Evolutionary conservation across 1,284 basidiomycete species (phyloP), one percentile per base, ranked within the genome.

Genomic region (Rugosomyces carneus): DNA sequence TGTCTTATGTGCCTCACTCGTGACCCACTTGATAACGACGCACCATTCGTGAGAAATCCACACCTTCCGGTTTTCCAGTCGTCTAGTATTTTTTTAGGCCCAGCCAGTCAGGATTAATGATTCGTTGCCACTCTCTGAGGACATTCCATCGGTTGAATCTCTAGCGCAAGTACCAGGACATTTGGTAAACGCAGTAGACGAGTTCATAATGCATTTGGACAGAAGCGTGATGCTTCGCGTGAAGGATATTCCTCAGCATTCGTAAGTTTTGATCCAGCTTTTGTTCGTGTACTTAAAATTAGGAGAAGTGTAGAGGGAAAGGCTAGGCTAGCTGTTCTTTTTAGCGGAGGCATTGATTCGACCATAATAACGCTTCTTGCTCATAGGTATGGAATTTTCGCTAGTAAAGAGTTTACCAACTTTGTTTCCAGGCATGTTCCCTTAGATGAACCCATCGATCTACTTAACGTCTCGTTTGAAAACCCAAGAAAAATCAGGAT

Each of bases 261-360:
- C 52, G 72, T 75, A 53, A 52, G 71, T 60, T 38, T 24, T 31
- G 39, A 7, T 34, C 26, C n/a, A 16, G 34, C 18, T 42, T 11
- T 19, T 20, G 10, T n/a, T 19, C 47, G 9, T 50, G 40, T 15
- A 20, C 41, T 40, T 23, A 21, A 26, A 26, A 29, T 34, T 18
- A 34, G 34, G 8, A 13, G 20, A 49, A 55, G 39, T 35, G 47
- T 1, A 13, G 45, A 56, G 42, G 68, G 67, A 2, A 60, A 70
- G 38, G 76, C 89, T 0, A 77, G 82, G 46, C 72, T 96, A 0
- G 93, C 89, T 2, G 72, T 99, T 5, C 74, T 99, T 3, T 99
- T 99, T 64, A 97, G 93, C 16, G 95, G 95, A 19, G 95, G 95
- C 0, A 89, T 99, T 26, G 95, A 99, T 60, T 98, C 87, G 13